Conservation (phyloP, 176 grass and related monocot genomes). For the Oryza glumipatula region DNA sequence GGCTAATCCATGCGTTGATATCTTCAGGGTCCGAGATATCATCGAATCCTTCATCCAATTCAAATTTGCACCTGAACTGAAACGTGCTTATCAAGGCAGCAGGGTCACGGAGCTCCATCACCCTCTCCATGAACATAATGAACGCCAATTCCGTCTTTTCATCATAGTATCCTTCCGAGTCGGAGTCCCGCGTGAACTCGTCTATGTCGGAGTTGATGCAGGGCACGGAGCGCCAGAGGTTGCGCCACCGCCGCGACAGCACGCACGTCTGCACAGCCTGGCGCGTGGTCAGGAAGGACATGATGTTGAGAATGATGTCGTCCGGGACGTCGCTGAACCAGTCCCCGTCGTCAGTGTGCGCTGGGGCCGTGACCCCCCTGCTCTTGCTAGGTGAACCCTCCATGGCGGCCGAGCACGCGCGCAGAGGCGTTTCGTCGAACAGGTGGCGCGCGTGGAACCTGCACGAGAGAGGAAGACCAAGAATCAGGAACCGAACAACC, state of each 20-base stretch:
- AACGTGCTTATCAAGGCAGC: not conserved
- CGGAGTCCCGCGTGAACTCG: not conserved
- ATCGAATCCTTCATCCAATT: not conserved
- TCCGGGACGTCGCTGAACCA: no score
- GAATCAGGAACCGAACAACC: not conserved
- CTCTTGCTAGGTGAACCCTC: not conserved
- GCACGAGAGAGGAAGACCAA: not conserved
- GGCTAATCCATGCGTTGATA: not conserved
- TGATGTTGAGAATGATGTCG: not conserved
- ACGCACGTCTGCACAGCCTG: not conserved
- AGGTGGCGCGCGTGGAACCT: not conserved
- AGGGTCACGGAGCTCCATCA: conserved; percentile 25
- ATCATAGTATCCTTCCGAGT: no score
- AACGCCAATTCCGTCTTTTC: not conserved
- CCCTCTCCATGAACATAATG: conserved; percentile 15
- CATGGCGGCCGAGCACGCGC: not conserved
- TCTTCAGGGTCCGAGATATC: not conserved
- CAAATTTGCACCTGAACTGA: not conserved
- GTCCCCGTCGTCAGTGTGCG: no score
- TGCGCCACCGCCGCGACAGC: conserved; percentile 20
- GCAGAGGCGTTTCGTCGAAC: not conserved
- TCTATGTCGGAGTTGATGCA: not conserved
- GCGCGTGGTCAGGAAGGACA: not conserved
- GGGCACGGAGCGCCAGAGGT: conserved; percentile 32
- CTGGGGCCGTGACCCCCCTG: no score